These are phyloP conservation scores for Arachis monticola DNA, from an alignment of 331 rosid genomes.

Conservation along the genomic window DNA sequence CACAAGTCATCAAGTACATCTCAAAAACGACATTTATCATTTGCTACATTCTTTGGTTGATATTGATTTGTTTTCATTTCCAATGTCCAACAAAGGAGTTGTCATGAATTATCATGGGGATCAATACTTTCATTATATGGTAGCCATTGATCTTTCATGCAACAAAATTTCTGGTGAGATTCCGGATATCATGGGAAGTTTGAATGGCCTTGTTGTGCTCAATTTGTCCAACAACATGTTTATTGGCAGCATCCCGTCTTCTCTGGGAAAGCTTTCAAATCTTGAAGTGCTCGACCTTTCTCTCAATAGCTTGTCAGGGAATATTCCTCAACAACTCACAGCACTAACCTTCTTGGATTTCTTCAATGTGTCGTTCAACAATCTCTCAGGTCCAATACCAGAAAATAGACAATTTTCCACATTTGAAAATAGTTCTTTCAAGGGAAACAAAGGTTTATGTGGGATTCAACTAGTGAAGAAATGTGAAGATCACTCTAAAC, in stretches of 20 bases:
- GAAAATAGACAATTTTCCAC: conserved; percentile 37
- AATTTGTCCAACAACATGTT: conserved; percentile 33
- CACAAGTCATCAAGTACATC: background rate
- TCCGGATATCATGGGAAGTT: conserved; percentile 15
- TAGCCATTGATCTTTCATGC: conserved; percentile 7
- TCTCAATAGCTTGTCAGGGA: conserved; percentile 38
- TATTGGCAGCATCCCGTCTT: conserved; percentile 38
- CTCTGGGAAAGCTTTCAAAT: conserved; percentile 22
- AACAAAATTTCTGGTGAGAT: conserved; percentile 8
- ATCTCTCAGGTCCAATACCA: conserved; percentile 41
- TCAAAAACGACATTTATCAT: too few species aligned
- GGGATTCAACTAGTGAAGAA: too few species aligned
- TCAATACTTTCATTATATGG: background rate
- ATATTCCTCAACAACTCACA: conserved; percentile 36
- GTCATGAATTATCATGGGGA: background rate
- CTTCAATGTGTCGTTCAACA: conserved; percentile 39
- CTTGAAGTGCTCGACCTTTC: conserved; percentile 39
- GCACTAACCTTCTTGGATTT: conserved; percentile 35
- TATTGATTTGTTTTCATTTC: background rate
- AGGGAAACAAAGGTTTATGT: background rate
- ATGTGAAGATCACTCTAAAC: background rate
- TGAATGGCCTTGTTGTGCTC: background rate
- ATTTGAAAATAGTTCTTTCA: conserved; percentile 18
- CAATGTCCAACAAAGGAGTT: conserved; percentile 5
- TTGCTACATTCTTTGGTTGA: too few species aligned